Evolutionary conservation across 2,329 filamentous ascomycete species (phyloP), one percentile per base, ranked within the genome.

Genomic region (Anisogramma anomala): DNA sequence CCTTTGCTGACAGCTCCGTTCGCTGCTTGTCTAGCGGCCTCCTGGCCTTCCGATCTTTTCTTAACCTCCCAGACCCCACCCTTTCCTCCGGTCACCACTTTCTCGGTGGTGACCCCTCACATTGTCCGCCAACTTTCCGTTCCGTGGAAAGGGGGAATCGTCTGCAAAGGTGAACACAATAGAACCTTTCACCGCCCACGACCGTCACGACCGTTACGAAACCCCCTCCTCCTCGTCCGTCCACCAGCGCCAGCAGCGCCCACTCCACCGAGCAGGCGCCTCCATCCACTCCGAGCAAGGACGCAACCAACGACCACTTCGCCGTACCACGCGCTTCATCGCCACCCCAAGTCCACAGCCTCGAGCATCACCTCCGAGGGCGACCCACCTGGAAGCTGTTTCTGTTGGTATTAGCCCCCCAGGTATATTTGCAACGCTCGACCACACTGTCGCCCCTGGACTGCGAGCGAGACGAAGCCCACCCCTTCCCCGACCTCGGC

Each of bases 31-130:
- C 20, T 32, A 44, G 39, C 36, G 37, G 10, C 27, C 19, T 32
- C 37, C 46, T 48, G 26, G 28, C 34, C 30, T 17, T 25, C 20
- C 37, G n/a, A 18, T 22, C 58, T 74, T 53, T 77, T 81, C 20
- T 31, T 33, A 18, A 20, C 9, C 78, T 83, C 57, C 80, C 82
- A 9, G 9, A 23, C 59, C 81, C 30, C 5, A 79, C 48, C 85
- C 47, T 14, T 13, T 37, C 48, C 36, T 47, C 27, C 33, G 27
- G 38, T 54, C 59, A 57, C 60, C 64, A 58, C 59, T 54, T 50
- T 45, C 39, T 34, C 51, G 56, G 63, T 67, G 64, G 62, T 63
- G 59, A 56, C 37, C 48, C 44, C 56, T 61, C 69, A 65, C 56
- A 61, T 72, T 73, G 69, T 71, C 64, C 55, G 57, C 61, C 50